Percentiles rank a stretch among this genome's conserved stretches.
Evolutionary conservation across 768 basidiomycete species (phyloP).

Genomic region (Mycena crocata): DNA sequence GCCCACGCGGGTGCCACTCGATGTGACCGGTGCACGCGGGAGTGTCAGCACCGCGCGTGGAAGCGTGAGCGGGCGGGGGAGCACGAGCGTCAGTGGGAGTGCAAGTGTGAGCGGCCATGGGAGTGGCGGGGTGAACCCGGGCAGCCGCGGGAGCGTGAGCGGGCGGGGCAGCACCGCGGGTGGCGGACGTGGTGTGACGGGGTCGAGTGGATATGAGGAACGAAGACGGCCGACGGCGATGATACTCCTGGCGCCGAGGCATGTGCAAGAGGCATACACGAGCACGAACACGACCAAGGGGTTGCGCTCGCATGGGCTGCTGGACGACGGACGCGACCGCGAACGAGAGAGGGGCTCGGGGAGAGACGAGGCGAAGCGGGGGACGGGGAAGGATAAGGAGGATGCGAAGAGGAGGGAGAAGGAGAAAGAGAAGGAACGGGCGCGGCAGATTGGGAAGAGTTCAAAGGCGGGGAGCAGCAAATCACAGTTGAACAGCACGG

Average conservation of each 20-base stretch:
- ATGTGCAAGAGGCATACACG: slow-evolving; percentile 84
- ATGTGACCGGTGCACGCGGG: slow-evolving; percentile 31
- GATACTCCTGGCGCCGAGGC: slow-evolving; percentile 78
- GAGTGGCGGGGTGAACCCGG: neutral
- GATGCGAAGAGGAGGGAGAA: slow-evolving; percentile 37
- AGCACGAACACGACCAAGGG: slow-evolving; percentile 79
- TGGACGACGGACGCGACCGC: slow-evolving; percentile 56
- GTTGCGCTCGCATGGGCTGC: slow-evolving; percentile 73
- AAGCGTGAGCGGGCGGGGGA: neutral
- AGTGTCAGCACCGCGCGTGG: slow-evolving; percentile 29
- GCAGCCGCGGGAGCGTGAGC: slow-evolving; percentile 3
- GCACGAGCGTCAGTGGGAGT: neutral
- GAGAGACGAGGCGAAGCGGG: slow-evolving; percentile 41
- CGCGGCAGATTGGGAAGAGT: slow-evolving; percentile 42
- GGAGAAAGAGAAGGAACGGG: slow-evolving; percentile 45
- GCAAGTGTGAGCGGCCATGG: neutral
- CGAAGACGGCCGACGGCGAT: slow-evolving; percentile 46
- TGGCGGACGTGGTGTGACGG: slow-evolving; percentile 34
- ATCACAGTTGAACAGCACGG: slow-evolving; percentile 35
- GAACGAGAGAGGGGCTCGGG: slow-evolving; percentile 35
- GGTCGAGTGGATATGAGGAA: slow-evolving; percentile 34
- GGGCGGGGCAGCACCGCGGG: slow-evolving; percentile 39
- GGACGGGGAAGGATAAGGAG: slow-evolving; percentile 40
- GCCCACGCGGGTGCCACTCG: slow-evolving; percentile 36
- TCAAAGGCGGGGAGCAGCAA: slow-evolving; percentile 44